Base-by-base conservation (phyloP, 2,329 filamentous ascomycete genomes). In the Neoscytalidium dimidiatum region DNA sequence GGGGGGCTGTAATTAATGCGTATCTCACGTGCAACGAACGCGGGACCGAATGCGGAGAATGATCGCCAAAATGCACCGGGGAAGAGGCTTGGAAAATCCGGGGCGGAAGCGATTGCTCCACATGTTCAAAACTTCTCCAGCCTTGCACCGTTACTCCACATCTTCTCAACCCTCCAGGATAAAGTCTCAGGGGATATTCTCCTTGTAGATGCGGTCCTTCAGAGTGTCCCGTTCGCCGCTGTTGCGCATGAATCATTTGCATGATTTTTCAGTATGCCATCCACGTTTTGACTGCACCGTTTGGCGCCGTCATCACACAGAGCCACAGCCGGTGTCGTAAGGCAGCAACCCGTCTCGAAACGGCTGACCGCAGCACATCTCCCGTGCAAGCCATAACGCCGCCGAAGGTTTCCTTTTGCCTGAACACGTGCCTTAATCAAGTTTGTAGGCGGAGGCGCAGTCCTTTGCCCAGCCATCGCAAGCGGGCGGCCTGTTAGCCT, bases 311-410 rank as follows among this genome's bases (percentile, higher is more conserved):
- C 21, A 26, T 28, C 11, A 31, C 29, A 62, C 58, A 62, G 5
- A 33, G 11, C 44, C 58, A 21, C 44, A 49, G 57, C 43, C 14
- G 58, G 19, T 52, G 23, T n/a, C 14, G n/a, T 33, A 46, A 46
- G 56, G 38, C 56, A 29, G 38, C 56, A 44, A 21, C 41, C 26
- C 26, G 38, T 21, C 35, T 28, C 41, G 26, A 26, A 46, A 60
- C 56, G 41, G 56, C 41, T 60, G 38, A 60, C 56, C 56, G 56
- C 58, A 62, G 58, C 31, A 41, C 29, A 28, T 61, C 23, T 43
- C 43, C 44, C 33, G 58, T 33, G 29, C 44, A 21, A 51, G 58
- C 43, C 58, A 62, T 62, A 33, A 60, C 28, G 23, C 56, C 56
- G 11, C 53, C 43, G 23, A 17, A 26, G 23, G 13, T 46, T 8